Base-by-base conservation (phyloP, 352 stramenopile species). In the Globisporangium polare region DNA sequence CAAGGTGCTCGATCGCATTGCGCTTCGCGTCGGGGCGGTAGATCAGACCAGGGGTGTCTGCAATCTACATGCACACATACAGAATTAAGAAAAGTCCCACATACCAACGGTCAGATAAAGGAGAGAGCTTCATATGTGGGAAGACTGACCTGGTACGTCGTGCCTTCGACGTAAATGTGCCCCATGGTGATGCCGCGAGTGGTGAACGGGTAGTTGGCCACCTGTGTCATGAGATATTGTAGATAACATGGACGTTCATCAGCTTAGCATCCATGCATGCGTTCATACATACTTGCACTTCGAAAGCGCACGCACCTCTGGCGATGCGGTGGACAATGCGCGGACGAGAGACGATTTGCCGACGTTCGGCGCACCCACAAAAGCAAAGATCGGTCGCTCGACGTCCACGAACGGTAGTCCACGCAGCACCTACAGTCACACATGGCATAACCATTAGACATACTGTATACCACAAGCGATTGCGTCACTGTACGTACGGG, bases 131-230 rank as follows among this genome's bases (percentile, higher is more conserved):
- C 20, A 2, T 13, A 18, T 39, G 27, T 17, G 22, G 29, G n/a
- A 47, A 13, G 6, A n/a, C 12, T 20, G 2, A 22, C 84, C 78
- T 95, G 86, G 52, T 90, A 93, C 18, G 86, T 86, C 49, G 86
- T 77, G 41, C 85, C 85, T 39, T 93, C 73, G 26, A 94, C 81
- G 60, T 90, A 94, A 58, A 95, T 88, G 58, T 95, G 86, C 3
- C 86, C 86, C 78, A 95, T 94, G 8, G 86, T 94, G 53, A 95
- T 93, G 37, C 84, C 86, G 20, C 86, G 79, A 15, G 86, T 95
- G 31, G 86, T 95, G 63, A 95, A 95, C 35, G 86, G 86, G 33
- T 95, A 95, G 57, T 95, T 95, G 12, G 86, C 84, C 41, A 95
- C 81, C 85, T 94, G 47, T 12, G 13, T 18, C 13, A 13, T 10